These are phyloP conservation scores for Porcisia hertigi DNA, from an alignment of 208 protist genomes.

Conservation along the genomic window DNA sequence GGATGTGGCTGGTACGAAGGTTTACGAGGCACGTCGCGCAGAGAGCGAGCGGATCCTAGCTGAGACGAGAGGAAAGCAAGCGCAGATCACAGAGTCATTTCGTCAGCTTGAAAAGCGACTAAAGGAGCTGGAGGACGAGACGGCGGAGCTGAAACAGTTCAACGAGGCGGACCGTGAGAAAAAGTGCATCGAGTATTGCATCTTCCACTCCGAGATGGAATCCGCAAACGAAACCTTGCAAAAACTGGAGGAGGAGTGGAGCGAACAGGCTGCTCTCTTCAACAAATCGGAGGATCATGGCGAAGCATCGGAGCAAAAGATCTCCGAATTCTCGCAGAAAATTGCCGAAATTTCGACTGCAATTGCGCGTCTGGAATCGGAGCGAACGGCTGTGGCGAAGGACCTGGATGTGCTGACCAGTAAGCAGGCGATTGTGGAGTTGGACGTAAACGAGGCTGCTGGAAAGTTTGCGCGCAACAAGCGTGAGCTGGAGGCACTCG, in stretches of 20 bases:
- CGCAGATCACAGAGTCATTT: conserved; percentile 92
- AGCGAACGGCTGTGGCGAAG: conserved; percentile 56
- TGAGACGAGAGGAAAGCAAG: conserved; percentile 87
- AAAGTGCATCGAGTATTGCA: conserved; percentile 92
- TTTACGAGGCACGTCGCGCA: conserved; percentile 95
- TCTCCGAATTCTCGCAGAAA: conserved; percentile 37
- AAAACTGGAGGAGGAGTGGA: conserved; percentile 65
- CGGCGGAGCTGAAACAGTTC: conserved; percentile 94
- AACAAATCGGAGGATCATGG: conserved; percentile 52
- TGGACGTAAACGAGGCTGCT: conserved; percentile 63
- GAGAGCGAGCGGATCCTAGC: conserved; percentile 95
- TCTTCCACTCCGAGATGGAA: conserved; percentile 80
- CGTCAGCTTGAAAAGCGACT: conserved; percentile 93
- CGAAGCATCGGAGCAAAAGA: conserved; percentile 43
- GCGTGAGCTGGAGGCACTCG: conserved; percentile 44
- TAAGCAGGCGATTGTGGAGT: conserved; percentile 65
- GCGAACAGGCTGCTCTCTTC: conserved; percentile 32
- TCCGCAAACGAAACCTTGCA: conserved; percentile 52
- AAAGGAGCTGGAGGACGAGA: conserved; percentile 95
- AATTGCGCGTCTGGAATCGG: conserved; percentile 54
- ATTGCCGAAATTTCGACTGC: conserved; percentile 43
- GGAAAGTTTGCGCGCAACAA: conserved; percentile 42
- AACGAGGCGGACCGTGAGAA: conserved; percentile 91
- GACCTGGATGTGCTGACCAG: conserved; percentile 52
- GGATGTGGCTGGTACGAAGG: conserved; percentile 97